A percentile compares a stretch with the other conserved stretches of the same genome.
These are phyloP conservation scores for Aspergillus avenaceus DNA, from an alignment of 495 filamentous ascomycete species.

Conservation along the genomic window DNA sequence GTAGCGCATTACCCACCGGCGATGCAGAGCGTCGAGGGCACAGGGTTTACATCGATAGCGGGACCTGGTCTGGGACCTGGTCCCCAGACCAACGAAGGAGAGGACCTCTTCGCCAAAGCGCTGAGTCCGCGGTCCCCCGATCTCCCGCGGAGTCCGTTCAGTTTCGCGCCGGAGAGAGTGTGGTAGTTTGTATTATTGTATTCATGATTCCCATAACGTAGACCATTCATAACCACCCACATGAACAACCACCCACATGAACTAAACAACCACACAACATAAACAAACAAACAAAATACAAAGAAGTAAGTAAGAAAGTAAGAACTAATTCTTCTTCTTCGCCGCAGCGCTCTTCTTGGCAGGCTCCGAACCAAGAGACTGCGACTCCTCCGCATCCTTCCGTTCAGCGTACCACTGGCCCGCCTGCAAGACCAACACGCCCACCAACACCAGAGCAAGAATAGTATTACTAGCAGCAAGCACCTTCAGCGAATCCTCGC, in stretches of 20 bases:
- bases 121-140: slow-evolving; percentile 78
- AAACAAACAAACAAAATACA: neutral
- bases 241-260: neutral
- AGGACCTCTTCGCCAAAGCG: slow-evolving; percentile 75
- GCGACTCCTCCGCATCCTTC: slow-evolving; percentile 81
- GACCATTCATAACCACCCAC: neutral
- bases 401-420: slow-evolving; percentile 98
- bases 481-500: slow-evolving; percentile 86
- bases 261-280: neutral
- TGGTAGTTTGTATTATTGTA: neutral
- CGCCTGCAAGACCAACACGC: slow-evolving; percentile 88
- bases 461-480: slow-evolving; percentile 96
- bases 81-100: slow-evolving; percentile 60
- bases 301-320: neutral
- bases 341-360: slow-evolving; percentile 3
- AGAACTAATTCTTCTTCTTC: slow-evolving; percentile 12
- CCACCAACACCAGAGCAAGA: slow-evolving; percentile 82
- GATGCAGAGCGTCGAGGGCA: slow-evolving; percentile 32
- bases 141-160: slow-evolving; percentile 70
- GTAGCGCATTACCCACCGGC: slow-evolving; percentile 40
- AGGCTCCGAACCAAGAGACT: slow-evolving; percentile 34
- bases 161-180: slow-evolving; percentile 33
- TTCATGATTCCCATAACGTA: neutral
- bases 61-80: too few relatives aligned
- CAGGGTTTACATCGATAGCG: slow-evolving; percentile 38